phyloP scores from a whole-genome alignment of 2,329 filamentous ascomycete species.

The Talaromyces sp. region DNA sequence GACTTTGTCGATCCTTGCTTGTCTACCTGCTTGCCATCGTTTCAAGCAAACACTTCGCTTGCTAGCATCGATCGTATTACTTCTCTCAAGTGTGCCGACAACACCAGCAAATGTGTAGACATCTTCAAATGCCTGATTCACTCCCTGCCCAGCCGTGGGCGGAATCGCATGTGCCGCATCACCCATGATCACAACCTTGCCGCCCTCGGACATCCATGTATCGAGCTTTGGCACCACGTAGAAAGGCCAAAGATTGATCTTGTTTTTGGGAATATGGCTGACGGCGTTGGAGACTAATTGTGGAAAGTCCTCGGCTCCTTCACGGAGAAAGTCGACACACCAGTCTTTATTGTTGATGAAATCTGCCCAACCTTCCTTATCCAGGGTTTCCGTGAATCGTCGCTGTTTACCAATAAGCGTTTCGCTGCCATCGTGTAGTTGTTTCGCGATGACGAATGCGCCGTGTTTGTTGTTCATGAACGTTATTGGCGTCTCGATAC shows the following conservation, averaged over 20 bases:
- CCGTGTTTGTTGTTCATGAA: conserved; percentile 33
- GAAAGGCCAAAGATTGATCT: conserved; percentile 16
- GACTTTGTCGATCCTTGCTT: conserved; percentile 11
- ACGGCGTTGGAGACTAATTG: conserved; percentile 18
- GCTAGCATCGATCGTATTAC: neutral
- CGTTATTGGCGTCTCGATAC: conserved; percentile 30
- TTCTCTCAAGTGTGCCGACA: conserved; percentile 21
- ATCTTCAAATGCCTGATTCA: conserved; percentile 57
- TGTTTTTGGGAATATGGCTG: conserved; percentile 9
- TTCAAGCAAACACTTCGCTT: neutral
- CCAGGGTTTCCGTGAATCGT: conserved; percentile 2
- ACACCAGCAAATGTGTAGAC: conserved; percentile 46
- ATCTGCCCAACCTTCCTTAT: conserved; percentile 29
- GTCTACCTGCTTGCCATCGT: conserved; percentile 11
- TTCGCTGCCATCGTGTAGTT: conserved; percentile 33
- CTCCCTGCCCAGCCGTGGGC: conserved; percentile 59
- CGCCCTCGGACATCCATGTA: conserved; percentile 3
- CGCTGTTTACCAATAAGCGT: conserved; percentile 36
- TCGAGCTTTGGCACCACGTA: conserved; percentile 16
- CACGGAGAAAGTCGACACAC: conserved; percentile 23
- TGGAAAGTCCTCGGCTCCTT: conserved; percentile 26
- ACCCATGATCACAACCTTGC: conserved; percentile 33
- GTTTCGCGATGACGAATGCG: conserved; percentile 38
- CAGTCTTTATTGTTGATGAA: conserved; percentile 12
- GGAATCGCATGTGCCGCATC: conserved; percentile 63